Evolutionary conservation across 2,329 filamentous ascomycete species (phyloP).

Genomic region (Aureobasidium sp.): DNA sequence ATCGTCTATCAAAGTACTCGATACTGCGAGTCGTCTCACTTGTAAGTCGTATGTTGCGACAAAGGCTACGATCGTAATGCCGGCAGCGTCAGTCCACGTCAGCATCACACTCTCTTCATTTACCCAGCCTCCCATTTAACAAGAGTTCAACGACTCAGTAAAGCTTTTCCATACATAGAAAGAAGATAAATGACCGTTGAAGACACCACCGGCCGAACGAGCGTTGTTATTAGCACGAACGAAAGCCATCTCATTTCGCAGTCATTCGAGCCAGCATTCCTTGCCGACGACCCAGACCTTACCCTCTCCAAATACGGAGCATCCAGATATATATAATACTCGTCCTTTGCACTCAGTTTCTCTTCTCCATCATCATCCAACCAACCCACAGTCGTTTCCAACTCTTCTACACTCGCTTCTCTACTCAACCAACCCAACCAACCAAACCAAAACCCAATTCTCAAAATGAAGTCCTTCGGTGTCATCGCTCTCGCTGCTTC

Average conservation of each 20-base stretch:
- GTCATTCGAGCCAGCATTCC: not conserved
- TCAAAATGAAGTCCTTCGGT: constrained; percentile 16
- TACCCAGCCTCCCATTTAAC: not conserved
- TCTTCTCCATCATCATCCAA: constrained; percentile 10
- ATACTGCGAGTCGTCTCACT: not conserved
- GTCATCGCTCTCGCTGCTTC: constrained; percentile 7
- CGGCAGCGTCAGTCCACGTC: not conserved
- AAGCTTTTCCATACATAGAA: constrained; percentile 8
- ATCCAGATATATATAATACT: constrained; percentile 8
- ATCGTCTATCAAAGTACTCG: constrained; percentile 6
- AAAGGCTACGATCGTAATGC: not conserved
- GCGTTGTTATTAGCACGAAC: not conserved
- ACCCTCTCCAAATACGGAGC: not conserved
- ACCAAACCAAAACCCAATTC: not conserved
- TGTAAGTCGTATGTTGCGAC: not conserved
- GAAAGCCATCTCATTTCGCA: constrained; percentile 10
- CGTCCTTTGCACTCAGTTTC: not conserved
- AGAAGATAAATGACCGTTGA: not conserved
- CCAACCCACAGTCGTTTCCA: constrained; percentile 5
- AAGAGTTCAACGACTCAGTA: constrained; percentile 3
- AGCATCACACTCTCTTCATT: not conserved
- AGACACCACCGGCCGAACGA: constrained; percentile 4
- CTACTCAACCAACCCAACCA: not conserved
- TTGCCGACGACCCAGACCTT: not conserved
- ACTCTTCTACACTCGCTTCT: constrained; percentile 12